Percentiles rank a stretch among this genome's conserved stretches.
phyloP scores from a whole-genome alignment of 2,329 filamentous ascomycete genomes.

The Talaromyces verruculosus region DNA sequence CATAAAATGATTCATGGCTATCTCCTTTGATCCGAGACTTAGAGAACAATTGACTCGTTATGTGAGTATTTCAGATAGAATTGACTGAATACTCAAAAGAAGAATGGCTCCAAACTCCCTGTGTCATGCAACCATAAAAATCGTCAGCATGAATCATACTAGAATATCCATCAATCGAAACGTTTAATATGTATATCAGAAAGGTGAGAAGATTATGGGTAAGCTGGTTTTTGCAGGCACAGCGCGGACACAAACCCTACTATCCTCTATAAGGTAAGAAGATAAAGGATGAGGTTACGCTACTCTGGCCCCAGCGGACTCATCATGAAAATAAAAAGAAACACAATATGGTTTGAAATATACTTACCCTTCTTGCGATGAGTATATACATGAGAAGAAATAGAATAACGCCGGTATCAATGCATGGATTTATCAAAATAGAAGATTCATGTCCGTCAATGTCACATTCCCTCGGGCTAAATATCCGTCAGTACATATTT shows the following conservation, averaged over 20 bases:
- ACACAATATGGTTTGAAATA: not conserved
- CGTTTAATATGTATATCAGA: conserved; percentile 47
- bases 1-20: not conserved
- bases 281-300: conserved; percentile 29
- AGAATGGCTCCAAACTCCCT: not conserved
- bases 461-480: conserved; percentile 36
- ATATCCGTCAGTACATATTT: conserved; percentile 21
- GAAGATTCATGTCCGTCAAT: not conserved
- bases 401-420: not conserved
- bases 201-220: conserved; percentile 61
- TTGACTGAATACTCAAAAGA: not conserved
- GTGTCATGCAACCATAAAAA: not conserved
- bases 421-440: not conserved
- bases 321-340: conserved; percentile 40
- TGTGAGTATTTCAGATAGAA: not conserved
- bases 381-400: not conserved
- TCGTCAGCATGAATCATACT: not conserved
- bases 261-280: not conserved
- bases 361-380: not conserved
- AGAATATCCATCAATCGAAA: not conserved
- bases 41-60: not conserved
- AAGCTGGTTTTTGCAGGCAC: conserved; percentile 64
- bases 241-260: conserved; percentile 31
- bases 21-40: not conserved
- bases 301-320: conserved; percentile 57